Base-by-base conservation (phyloP, 257 asterid genomes). In the Plantago elongata region DNA sequence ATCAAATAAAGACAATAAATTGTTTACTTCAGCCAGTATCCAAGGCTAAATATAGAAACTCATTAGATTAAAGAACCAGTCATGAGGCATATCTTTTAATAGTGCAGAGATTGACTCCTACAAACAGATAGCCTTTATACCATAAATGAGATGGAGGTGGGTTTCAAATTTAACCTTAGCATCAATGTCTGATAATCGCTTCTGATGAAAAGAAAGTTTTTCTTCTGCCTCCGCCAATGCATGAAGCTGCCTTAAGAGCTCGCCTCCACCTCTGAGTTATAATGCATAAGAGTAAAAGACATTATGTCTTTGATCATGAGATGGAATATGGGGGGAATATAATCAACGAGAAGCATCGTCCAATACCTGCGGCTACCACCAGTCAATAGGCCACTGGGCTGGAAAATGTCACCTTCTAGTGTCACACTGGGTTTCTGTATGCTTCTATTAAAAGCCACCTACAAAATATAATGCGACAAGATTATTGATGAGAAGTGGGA, bases 281-380 rank as follows among this genome's bases (percentile, higher is more conserved):
- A 22, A 18, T 37, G 9, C 22, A 59, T 34, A 34, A 7, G 40
- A 34, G 40, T 34, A 34, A 34, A 5, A 4, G 40, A 34, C 3
- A 34, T 7, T 34, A 34, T 34, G 2, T 34, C 40, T 34, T 34
- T 11, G 27, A 64, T 18, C 59, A 30, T 58, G 17, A 29, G 56
- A 54, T 14, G 46, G 62, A 22, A 22, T 1, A 27, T 44, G 29
- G 59, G 46, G 8, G 10, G 45, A 56, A 66, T 45, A 45, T 40
- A 49, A 30, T 34, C n/a, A 65, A 62, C 13, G 72, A 60, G 67
- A 56, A 57, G 47, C 61, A 66, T 55, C 12, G 64, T 61, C 49
- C 56, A 84, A 78, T 83, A 92, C 99, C 70, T 89, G 69, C 96
- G 95, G 72, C 99, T 92, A 61, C 99, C 99, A 72, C 99, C 99